These are phyloP conservation scores for Raphanus hybrid DNA, from an alignment of 441 rosid species.

Conservation along the genomic window DNA sequence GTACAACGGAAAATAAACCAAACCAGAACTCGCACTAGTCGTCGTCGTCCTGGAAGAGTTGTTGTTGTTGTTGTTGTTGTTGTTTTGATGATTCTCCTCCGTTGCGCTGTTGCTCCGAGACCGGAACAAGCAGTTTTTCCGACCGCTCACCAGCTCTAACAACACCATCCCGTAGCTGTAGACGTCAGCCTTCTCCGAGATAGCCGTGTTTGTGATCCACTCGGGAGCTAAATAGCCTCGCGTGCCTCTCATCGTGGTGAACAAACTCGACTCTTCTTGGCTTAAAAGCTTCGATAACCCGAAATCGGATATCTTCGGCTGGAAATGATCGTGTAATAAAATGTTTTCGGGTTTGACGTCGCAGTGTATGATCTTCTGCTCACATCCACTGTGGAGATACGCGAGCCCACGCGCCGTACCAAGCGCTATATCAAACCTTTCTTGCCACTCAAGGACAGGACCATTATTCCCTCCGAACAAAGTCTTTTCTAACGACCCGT, in stretches of 20 bases:
- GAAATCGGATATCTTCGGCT: slow-evolving; percentile 85
- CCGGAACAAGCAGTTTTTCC: slow-evolving; percentile 70
- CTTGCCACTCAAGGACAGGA: slow-evolving; percentile 87
- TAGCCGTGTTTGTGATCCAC: slow-evolving; percentile 87
- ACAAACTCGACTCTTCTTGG: slow-evolving; percentile 84
- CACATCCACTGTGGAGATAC: slow-evolving; percentile 83
- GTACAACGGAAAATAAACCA: slow-evolving; percentile 71
- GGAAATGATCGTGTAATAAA: slow-evolving; percentile 74
- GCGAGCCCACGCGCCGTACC: slow-evolving; percentile 94
- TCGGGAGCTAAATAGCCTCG: slow-evolving; percentile 99
- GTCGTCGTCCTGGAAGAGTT: slow-evolving; percentile 53
- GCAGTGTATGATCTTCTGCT: slow-evolving; percentile 85
- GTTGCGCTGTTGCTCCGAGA: slow-evolving; percentile 62
- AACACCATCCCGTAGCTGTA: slow-evolving; percentile 96
- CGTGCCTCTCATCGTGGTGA: slow-evolving; percentile 96
- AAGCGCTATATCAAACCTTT: slow-evolving; percentile 76
- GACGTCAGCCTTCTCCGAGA: slow-evolving; percentile 87
- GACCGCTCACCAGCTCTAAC: slow-evolving; percentile 88
- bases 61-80: slow-evolving; percentile 52
- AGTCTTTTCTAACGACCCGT: slow-evolving; percentile 71
- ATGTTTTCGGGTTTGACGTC: slow-evolving; percentile 95
- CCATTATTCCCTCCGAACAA: slow-evolving; percentile 60
- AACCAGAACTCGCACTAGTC: slow-evolving; percentile 47
- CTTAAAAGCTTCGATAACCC: slow-evolving; percentile 88
- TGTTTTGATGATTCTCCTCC: slow-evolving; percentile 47